phyloP scores from a whole-genome alignment of 2,329 filamentous ascomycete genomes.

The Colletotrichum musicola region DNA sequence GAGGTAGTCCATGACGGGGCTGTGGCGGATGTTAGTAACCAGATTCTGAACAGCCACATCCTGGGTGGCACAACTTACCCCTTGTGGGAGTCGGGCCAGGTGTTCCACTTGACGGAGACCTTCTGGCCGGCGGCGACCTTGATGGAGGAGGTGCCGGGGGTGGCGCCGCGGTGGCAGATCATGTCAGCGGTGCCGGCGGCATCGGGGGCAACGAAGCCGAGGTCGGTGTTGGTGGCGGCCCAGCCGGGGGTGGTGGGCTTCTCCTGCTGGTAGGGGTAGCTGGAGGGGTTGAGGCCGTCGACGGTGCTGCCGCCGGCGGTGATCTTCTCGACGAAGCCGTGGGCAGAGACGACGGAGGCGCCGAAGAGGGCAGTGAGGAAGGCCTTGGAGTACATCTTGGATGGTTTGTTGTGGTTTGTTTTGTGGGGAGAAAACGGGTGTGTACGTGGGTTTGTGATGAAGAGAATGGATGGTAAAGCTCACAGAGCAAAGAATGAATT shows the following conservation, averaged over 20 bases:
- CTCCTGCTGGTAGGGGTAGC: conserved; percentile 40
- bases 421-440: not conserved
- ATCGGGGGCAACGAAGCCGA: conserved; percentile 60
- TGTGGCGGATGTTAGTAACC: conserved; percentile 32
- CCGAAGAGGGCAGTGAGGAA: conserved; percentile 41
- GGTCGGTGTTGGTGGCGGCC: conserved; percentile 47
- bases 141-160: conserved; percentile 53
- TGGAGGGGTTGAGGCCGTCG: conserved; percentile 44
- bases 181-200: conserved; percentile 56
- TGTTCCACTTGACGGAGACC: conserved; percentile 72
- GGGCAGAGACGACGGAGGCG: conserved; percentile 45
- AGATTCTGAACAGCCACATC: no score
- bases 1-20: conserved; percentile 71
- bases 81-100: conserved; percentile 73
- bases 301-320: conserved; percentile 48
- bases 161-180: conserved; percentile 61
- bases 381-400: conserved; percentile 38
- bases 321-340: conserved; percentile 49
- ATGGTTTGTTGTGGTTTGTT: not conserved
- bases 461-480: conserved; percentile 32
- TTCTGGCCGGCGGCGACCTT: conserved; percentile 69
- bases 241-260: conserved; percentile 46
- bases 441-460: conserved; percentile 1
- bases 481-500: conserved; percentile 38
- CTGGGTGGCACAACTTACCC: conserved; percentile 47